Base-by-base conservation (phyloP, 331 rosid species). In the Spiraea crenata region DNA sequence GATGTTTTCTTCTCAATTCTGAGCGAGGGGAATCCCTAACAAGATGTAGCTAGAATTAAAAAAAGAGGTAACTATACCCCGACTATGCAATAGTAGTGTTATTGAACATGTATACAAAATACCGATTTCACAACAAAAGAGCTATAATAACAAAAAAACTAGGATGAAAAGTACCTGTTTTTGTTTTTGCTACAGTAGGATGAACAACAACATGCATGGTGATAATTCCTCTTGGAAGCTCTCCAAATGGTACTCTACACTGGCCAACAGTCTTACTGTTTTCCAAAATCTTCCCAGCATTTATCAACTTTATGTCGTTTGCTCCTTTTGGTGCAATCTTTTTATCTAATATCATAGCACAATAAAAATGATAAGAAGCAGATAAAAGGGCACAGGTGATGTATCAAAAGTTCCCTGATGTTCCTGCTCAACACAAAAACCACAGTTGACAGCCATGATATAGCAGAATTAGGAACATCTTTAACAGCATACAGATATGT, bases 131-230 rank as follows among this genome's bases (percentile, higher is more conserved):
- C 57, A 31, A 40, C 11, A 38, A 46, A 15, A 42, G 49, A 57
- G 25, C 17, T 56, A 34, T 34, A 6, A 16, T 16, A 35, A 11
- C 11, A 56, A 44, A 35, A 16, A 73, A 60, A 49, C 54, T 56
- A 48, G 46, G 67, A 37, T 65, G 63, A 84, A 68, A 69, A 52
- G 70, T 85, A 92, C 96, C 92, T 85, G 95, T 62, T 83, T 88
- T 92, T 39, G 89, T 81, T 85, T 88, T 90, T 19, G 88, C 84
- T 67, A 85, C 58, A 81, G 92, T 74, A 65, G 92, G 96, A 80
- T 85, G 95, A 55, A 92, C 96, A 17, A 92, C 95, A 50, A 87
- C 96, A 81, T 90, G 92, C 96, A 92, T 92, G 79, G 92, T 92
- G 60, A 92, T 92, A 67, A 86, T 86, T 67, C 86, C 92, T 25